phyloP scores from a whole-genome alignment of 441 rosid genomes.

The Capsella rubella region DNA sequence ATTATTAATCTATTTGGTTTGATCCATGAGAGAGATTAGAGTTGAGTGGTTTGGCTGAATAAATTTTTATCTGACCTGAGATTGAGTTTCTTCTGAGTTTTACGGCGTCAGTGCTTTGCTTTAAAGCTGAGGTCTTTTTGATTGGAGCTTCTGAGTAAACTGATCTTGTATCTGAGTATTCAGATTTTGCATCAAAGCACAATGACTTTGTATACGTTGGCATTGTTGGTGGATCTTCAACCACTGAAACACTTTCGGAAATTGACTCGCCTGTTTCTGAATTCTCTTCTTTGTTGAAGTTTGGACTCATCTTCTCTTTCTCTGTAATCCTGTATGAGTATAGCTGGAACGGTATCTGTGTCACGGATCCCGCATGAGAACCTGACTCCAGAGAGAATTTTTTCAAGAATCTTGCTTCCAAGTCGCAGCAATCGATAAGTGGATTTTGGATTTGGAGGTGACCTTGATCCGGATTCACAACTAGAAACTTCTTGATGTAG shows the following conservation, averaged over 20 bases:
- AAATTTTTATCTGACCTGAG: conserved; percentile 52
- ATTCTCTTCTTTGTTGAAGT: conserved; percentile 46
- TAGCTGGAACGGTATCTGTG: conserved; percentile 73
- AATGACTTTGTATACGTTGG: conserved; percentile 56
- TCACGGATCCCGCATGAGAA: conserved; percentile 42
- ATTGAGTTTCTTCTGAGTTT: conserved; percentile 48
- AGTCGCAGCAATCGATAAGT: conserved; percentile 68
- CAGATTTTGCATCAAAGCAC: conserved; percentile 58
- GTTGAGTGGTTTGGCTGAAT: neutral
- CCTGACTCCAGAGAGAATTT: conserved; percentile 51
- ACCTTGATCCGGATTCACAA: conserved; percentile 63
- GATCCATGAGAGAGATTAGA: conserved; percentile 4
- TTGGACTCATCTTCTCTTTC: conserved; percentile 57
- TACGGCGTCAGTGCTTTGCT: conserved; percentile 43
- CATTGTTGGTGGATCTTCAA: conserved; percentile 58
- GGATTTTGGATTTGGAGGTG: conserved; percentile 64
- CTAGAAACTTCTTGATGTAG: conserved; percentile 79
- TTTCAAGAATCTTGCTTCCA: conserved; percentile 65
- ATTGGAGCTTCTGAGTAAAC: conserved; percentile 48
- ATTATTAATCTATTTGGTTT: neutral
- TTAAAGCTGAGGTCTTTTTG: conserved; percentile 46
- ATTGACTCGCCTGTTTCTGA: conserved; percentile 59
- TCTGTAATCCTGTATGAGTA: conserved; percentile 70
- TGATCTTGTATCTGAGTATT: conserved; percentile 53
- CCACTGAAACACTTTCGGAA: conserved; percentile 45